phyloP scores from a whole-genome alignment of 345 rosid species.

The Gossypium thurberi region DNA sequence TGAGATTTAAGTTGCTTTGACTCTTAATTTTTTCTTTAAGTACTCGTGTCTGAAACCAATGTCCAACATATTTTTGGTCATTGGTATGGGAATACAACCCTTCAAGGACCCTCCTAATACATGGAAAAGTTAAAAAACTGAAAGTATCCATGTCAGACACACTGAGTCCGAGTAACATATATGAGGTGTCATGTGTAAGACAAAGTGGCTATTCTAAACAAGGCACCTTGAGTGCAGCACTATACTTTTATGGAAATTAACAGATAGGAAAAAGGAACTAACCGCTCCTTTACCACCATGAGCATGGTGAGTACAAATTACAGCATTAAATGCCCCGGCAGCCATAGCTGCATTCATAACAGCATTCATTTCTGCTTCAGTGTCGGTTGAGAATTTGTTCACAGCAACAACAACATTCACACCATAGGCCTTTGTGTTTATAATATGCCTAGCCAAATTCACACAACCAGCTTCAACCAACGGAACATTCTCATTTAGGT shows the following conservation, averaged over 20 bases:
- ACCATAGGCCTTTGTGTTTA: conserved; percentile 80
- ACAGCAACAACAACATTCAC: conserved; percentile 95
- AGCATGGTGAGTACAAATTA: conserved; percentile 89
- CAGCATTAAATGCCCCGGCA: conserved; percentile 93
- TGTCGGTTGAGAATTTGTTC: conserved; percentile 86
- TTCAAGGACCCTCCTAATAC: too few species aligned
- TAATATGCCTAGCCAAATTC: conserved; percentile 86
- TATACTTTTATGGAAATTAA: background rate
- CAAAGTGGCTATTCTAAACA: background rate
- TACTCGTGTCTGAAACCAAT: too few species aligned
- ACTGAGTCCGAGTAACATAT: background rate
- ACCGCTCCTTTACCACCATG: conserved; percentile 99
- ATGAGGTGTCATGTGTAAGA: background rate
- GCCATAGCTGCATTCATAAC: conserved; percentile 73
- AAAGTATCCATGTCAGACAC: background rate
- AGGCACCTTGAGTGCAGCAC: background rate
- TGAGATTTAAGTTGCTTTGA: too few species aligned
- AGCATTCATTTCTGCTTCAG: conserved; percentile 81
- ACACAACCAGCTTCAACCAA: conserved; percentile 94
- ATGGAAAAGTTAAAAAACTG: background rate
- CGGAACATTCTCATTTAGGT: conserved; percentile 76
- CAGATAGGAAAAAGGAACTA: conserved; percentile 15
- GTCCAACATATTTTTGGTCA: background rate
- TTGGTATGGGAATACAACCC: background rate
- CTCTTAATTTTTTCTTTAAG: too few species aligned